A percentile compares a stretch with the other conserved stretches of the same genome.
Conservation (phyloP, 2,329 filamentous ascomycete genomes). For the Botryosphaeria dothidea region DNA sequence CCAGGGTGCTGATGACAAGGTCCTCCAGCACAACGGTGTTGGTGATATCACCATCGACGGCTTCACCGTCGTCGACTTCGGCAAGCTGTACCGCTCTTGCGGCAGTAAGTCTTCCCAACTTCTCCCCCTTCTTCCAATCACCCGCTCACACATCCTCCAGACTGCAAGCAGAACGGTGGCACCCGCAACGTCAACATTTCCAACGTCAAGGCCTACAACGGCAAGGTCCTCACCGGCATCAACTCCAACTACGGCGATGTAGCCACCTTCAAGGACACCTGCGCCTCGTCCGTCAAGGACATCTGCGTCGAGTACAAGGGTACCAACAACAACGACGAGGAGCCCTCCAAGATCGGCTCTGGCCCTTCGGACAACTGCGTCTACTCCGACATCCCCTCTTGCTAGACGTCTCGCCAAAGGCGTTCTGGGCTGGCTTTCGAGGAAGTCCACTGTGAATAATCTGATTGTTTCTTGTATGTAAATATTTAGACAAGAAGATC, state of each 20-base stretch:
- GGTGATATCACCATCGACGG: slow-evolving; percentile 33
- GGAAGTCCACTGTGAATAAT: neutral
- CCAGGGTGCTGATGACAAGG: slow-evolving; percentile 30
- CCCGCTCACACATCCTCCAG: slow-evolving; percentile 44
- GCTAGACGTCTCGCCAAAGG: neutral
- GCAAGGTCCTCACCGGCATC: slow-evolving; percentile 21
- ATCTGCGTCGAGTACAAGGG: slow-evolving; percentile 39
- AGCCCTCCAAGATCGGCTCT: slow-evolving; percentile 32
- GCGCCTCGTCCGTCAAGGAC: slow-evolving; percentile 32
- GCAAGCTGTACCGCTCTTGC: slow-evolving; percentile 29
- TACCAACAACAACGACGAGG: slow-evolving; percentile 32
- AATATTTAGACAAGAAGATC: neutral
- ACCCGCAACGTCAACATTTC: slow-evolving; percentile 33
- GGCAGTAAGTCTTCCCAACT: slow-evolving; percentile 24
- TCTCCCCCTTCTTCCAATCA: neutral
- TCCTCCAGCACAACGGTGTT: slow-evolving; percentile 36
- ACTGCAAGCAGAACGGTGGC: slow-evolving; percentile 47
- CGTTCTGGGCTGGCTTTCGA: neutral
- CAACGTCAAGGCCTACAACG: slow-evolving; percentile 12
- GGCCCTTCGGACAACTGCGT: slow-evolving; percentile 35
- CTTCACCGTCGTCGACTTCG: slow-evolving; percentile 30
- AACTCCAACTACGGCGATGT: slow-evolving; percentile 48
- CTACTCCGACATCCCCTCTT: slow-evolving; percentile 23
- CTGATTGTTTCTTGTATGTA: slow-evolving; percentile 9
- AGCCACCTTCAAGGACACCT: slow-evolving; percentile 5